Evolutionary conservation across 306 rosid species (phyloP).

Genomic region (Cicer cuneatum): DNA sequence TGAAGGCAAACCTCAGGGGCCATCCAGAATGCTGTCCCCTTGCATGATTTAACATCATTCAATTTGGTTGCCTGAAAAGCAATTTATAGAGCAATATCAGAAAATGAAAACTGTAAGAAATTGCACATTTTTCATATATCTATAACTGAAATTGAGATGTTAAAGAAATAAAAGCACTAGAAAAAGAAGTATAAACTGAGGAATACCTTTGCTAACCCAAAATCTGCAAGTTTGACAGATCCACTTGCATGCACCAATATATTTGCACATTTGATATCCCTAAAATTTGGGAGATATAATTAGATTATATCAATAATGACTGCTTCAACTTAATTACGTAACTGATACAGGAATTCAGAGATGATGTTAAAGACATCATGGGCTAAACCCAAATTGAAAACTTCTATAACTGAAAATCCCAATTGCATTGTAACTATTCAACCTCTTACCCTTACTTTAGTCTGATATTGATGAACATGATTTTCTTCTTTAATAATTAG

Average conservation of each 20-base stretch:
- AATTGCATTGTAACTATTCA: conserved; percentile 12
- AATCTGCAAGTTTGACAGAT: conserved; percentile 96
- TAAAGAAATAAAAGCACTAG: conserved; percentile 12
- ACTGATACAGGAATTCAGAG: conserved; percentile 20
- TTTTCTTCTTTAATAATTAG: conserved; percentile 27
- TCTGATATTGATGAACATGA: conserved; percentile 1
- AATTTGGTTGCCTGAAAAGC: conserved; percentile 72
- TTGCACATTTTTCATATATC: conserved; percentile 29
- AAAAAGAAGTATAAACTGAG: conserved; percentile 21
- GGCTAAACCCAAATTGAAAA: conserved; percentile 32
- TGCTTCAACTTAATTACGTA: conserved; percentile 29
- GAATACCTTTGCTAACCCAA: conserved; percentile 96
- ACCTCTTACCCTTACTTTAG: not conserved
- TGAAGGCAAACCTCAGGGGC: conserved; percentile 92
- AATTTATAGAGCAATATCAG: conserved; percentile 37
- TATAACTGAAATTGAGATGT: conserved; percentile 29
- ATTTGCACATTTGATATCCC: conserved; percentile 98
- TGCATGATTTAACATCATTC: conserved; percentile 80
- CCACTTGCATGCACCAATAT: conserved; percentile 91
- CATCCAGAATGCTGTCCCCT: conserved; percentile 97
- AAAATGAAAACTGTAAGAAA: conserved; percentile 32
- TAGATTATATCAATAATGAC: conserved; percentile 38
- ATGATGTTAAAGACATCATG: conserved; percentile 26
- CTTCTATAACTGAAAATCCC: conserved; percentile 31
- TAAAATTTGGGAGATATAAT: conserved; percentile 44